phyloP scores from a whole-genome alignment of 2,329 filamentous ascomycete species.

The Knufia petricola region DNA sequence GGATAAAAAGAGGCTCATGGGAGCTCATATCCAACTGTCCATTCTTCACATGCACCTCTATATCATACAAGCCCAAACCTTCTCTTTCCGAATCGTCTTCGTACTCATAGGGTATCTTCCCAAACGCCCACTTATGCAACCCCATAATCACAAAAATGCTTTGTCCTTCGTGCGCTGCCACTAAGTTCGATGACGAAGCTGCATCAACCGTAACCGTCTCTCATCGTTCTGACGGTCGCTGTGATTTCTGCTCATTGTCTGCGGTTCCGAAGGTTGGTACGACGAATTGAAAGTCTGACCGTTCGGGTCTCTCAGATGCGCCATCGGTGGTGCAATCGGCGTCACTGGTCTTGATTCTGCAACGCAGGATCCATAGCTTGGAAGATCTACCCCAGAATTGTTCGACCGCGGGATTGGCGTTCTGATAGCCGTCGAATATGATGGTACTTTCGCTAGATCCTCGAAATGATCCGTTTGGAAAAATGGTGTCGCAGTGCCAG shows the following conservation, averaged over 20 bases:
- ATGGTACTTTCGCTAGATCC: constrained; percentile 63
- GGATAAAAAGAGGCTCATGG: too few relatives aligned
- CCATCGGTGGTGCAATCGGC: constrained; percentile 31
- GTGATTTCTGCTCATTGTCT: constrained; percentile 22
- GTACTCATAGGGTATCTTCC: not conserved
- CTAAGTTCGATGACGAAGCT: constrained; percentile 27
- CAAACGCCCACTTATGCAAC: constrained; percentile 1
- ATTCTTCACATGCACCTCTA: too few relatives aligned
- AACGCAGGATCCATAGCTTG: constrained; percentile 55
- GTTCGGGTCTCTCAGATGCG: constrained; percentile 29
- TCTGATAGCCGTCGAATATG: constrained; percentile 64
- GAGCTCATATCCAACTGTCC: too few relatives aligned
- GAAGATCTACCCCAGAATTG: constrained; percentile 40
- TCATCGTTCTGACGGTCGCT: constrained; percentile 29
- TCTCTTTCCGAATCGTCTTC: not conserved
- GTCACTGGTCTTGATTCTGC: constrained; percentile 21
- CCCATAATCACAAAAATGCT: not conserved
- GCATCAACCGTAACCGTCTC: constrained; percentile 31
- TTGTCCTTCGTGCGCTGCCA: not conserved
- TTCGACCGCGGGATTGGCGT: constrained; percentile 50
- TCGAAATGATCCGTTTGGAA: constrained; percentile 48
- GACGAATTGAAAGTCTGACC: constrained; percentile 28
- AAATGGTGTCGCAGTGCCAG: constrained; percentile 33
- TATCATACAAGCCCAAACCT: not conserved
- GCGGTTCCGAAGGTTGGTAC: constrained; percentile 17